Percentiles rank a stretch among this genome's conserved stretches.
Conservation (phyloP, 331 rosid species). For the Malus hybrid region DNA sequence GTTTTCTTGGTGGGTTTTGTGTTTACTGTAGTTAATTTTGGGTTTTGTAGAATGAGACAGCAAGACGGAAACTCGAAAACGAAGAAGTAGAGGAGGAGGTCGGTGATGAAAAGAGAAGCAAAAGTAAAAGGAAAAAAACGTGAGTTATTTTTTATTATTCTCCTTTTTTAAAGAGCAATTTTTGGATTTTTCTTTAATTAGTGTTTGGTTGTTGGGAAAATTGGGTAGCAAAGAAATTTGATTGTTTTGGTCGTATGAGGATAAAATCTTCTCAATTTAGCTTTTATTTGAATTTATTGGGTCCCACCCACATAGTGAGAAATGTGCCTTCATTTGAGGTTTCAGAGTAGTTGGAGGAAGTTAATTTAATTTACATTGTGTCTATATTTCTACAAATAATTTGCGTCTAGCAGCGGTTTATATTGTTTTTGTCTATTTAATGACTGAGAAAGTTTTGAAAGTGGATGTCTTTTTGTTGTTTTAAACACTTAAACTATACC, state of each 20-base stretch:
- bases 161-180: background rate
- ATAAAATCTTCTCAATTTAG: background rate
- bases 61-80: background rate
- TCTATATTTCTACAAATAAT: background rate
- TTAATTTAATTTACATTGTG: background rate
- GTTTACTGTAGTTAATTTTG: background rate
- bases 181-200: background rate
- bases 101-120: background rate
- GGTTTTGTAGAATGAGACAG: too few species aligned
- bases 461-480: background rate
- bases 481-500: background rate
- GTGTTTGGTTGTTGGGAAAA: slow-evolving; percentile 6
- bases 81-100: background rate
- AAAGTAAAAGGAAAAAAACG: slow-evolving; percentile 2
- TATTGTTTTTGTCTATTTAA: background rate
- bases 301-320: background rate
- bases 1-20: background rate
- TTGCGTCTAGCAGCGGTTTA: background rate
- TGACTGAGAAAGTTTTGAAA: background rate
- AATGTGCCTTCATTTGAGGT: background rate
- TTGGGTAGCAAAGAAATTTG: background rate
- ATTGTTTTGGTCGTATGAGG: background rate
- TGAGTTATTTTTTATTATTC: background rate
- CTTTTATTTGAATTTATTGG: background rate
- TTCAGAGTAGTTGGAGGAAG: background rate